Evolutionary conservation across 176 grass and related monocot species (phyloP).

Genomic region (Cocos nucifera): DNA sequence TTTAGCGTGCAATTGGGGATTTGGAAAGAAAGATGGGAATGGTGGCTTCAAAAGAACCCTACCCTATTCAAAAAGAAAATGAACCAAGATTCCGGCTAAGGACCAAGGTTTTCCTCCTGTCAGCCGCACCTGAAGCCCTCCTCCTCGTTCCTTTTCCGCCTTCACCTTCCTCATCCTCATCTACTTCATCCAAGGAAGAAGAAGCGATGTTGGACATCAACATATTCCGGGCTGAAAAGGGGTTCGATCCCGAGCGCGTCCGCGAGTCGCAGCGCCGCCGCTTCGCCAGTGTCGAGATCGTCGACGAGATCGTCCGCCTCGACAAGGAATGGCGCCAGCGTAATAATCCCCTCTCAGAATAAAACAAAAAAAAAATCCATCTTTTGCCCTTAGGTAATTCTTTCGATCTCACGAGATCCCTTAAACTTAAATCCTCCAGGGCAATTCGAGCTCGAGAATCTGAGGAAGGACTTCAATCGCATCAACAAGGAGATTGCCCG

Average conservation of each 20-base stretch:
- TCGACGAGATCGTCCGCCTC: slow-evolving; percentile 76
- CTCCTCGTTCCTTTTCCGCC: too few relatives aligned
- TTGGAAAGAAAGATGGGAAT: too few relatives aligned
- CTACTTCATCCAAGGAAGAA: not conserved
- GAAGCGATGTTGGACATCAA: slow-evolving; percentile 73
- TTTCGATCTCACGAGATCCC: not conserved
- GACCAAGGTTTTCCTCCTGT: too few relatives aligned
- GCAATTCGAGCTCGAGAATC: slow-evolving; percentile 67
- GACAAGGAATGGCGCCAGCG: slow-evolving; percentile 76
- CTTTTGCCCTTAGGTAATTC: not conserved
- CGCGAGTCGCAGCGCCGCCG: slow-evolving; percentile 68
- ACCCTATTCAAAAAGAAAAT: too few relatives aligned
- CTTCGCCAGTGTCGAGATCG: slow-evolving; percentile 42
- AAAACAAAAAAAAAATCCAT: not conserved
- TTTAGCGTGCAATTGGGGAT: too few relatives aligned
- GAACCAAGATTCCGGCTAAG: too few relatives aligned
- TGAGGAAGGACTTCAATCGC: slow-evolving; percentile 69
- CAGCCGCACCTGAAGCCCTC: too few relatives aligned
- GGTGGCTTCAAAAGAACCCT: too few relatives aligned
- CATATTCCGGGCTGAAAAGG: slow-evolving; percentile 69
- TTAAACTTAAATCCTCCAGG: slow-evolving; percentile 25
- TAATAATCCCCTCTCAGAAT: slow-evolving; percentile 8
- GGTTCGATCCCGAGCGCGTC: slow-evolving; percentile 51
- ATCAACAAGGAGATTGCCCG: slow-evolving; percentile 80
- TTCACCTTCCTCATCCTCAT: too few relatives aligned